Conservation (phyloP, 306 rosid genomes). For the Acacia crassicarpa region DNA sequence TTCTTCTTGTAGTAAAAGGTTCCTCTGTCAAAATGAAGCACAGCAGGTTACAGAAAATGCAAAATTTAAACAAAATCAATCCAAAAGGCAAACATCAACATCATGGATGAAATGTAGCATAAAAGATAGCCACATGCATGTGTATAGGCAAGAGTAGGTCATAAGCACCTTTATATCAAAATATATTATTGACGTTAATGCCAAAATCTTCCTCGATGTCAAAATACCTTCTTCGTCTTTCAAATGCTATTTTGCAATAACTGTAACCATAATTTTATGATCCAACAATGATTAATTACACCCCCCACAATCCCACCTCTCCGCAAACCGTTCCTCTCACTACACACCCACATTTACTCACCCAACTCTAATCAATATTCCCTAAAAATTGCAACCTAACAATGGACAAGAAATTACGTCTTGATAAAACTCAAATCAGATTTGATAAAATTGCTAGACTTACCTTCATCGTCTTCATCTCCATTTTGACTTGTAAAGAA, state of each 20-base stretch:
- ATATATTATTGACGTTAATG: neutral
- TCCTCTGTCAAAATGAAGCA: constrained; percentile 49
- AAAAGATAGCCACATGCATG: neutral
- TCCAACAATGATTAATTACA: neutral
- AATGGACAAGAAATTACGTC: neutral
- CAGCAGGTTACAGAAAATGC: constrained; percentile 4
- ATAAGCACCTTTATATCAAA: neutral
- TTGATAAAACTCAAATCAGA: neutral
- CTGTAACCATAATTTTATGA: neutral
- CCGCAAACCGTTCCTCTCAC: neutral
- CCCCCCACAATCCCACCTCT: neutral
- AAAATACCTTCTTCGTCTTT: neutral
- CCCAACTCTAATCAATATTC: neutral
- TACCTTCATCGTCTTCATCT: constrained; percentile 78
- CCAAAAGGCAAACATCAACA: neutral
- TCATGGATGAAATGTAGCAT: constrained; percentile 20
- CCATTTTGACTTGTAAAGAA: constrained; percentile 95
- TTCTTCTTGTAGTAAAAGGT: constrained; percentile 54
- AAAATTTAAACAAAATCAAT: constrained; percentile 26
- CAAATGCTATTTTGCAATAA: neutral
- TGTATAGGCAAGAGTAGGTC: neutral
- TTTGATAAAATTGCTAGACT: constrained; percentile 31
- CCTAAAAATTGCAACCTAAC: constrained; percentile 4
- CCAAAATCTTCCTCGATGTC: neutral
- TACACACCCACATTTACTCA: neutral